Base-by-base conservation (phyloP, 345 rosid genomes). In the Ceriops decandra region DNA sequence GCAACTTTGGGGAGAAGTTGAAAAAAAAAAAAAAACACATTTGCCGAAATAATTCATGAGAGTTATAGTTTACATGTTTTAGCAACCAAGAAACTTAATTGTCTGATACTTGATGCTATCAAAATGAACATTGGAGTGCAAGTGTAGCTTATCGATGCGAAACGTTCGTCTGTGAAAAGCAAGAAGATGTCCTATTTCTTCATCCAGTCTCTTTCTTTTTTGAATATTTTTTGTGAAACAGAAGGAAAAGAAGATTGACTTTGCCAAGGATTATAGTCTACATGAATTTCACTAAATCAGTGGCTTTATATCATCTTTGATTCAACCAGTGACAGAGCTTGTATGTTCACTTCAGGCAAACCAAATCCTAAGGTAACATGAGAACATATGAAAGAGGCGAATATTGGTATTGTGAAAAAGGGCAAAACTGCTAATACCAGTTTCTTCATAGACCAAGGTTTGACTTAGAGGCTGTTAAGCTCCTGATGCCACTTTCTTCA, bases 391-490 rank as follows among this genome's bases (percentile, higher is more conserved):
- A 42, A 3, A 42, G 13, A 13, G 49, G 49, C 17, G 19, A 42
- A 42, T 42, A 11, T 0, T 24, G 26, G 47, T 16, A 42, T 13
- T 42, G 13, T 38, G 63, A 20, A 15, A 36, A n/a, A 36, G 33
- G 16, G 38, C 7, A 13, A 53, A 11, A 28, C 28, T 35, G 31
- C 5, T 1, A 54, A 27, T 21, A 26, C 71, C 54, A 59, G 16
- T 8, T 30, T 30, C 20, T 47, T 6, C 27, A 35, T 2, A 9
- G 27, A 16, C 68, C 52, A 62, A 52, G 10, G 1, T 42, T 42
- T 59, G 72, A 33, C 59, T 16, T 21, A 21, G 33, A 28, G 13
- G 68, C 57, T 42, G 74, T 30, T 62, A 63, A 68, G 49, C 66
- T 69, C 26, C 31, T 51, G 26, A 24, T 24, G 26, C 26, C 26